Evolutionary conservation across 306 rosid species (phyloP), one percentile per base, ranked within the genome.

Genomic region (Gillenia trifoliata): DNA sequence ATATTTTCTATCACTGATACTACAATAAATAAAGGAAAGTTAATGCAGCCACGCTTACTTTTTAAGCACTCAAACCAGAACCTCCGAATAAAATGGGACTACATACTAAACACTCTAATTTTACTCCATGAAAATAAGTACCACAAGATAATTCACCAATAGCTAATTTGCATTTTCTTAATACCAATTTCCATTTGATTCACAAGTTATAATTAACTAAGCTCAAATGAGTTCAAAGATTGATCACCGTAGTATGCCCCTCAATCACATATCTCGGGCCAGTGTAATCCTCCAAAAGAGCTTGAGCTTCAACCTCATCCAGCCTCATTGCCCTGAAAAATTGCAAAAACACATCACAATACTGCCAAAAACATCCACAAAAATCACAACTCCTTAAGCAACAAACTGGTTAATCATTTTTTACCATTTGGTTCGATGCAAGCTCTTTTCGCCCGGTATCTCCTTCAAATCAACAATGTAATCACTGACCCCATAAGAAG

Each of bases 371-470:
- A 36, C 64, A 82, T 26, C 72, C 56, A 43, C 38, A 75, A 64
- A 72, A 64, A 71, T 3, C 28, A 54, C 19, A 13, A 64, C 55
- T 28, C 16, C 22, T 28, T 71, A 70, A 73, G 49, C 64, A 82
- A 17, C 66, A 26, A 66, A 78, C 45, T 31, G 78, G 61, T 67
- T 70, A 1, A 23, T 26, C 78, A 81, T 26, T 61, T 8, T 22
- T 71, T 81, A 94, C 99, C 99, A 89, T 90, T 86, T 90, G 59
- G 93, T 91, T 63, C 87, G 89, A 75, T 94, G 99, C 89, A 92
- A 86, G 78, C 87, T 89, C 84, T 89, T 90, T 77, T 87, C 92
- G 36, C 99, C 96, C 3, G 96, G 93, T 16, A 94, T 89, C 78
- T 94, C 97, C 76, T 83, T 92, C 86, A 94, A 84, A 31, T 91